Base-by-base conservation (phyloP, 2,329 filamentous ascomycete genomes). In the Emmonsiellopsis sp. region DNA sequence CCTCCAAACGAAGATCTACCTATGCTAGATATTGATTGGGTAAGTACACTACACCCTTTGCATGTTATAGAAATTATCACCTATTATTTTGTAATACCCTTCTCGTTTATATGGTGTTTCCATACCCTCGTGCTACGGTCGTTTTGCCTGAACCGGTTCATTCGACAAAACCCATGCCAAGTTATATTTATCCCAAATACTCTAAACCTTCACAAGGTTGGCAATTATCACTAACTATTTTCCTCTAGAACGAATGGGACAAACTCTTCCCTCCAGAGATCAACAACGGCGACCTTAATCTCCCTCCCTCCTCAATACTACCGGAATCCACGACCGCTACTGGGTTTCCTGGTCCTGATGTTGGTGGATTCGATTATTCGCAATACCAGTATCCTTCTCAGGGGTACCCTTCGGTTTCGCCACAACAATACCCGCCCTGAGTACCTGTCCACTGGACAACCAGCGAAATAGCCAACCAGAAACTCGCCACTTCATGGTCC, bases 1-100 rank as follows among this genome's bases (percentile, higher is more conserved):
- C 53, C 30, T 57, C 49, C 51, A 59, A 51, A 46, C 62, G 57
- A 63, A 52, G 55, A 64, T 59, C 52, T 68, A 30, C 58, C 69
- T 54, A 70, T 74, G 66, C 63, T 81, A 41, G 79, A 81, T 53
- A 80, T 86, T 58, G 82, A 87, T 59, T 86, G 83, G 83, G 83
- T 85, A 68, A 71, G 80, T 74, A 26, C 20, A 26, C 3, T 26
- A 26, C 20, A 26, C 20, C 20, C 20, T 26, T 26, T 26, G 20
- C 5, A 26, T 26, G 20, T 26, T 26, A 26, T 26, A 26, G 20
- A 26, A 26, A 5, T 26, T 26, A 26, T 26, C 3, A 26, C 20
- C 20, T 26, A 26, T 26, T 26, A 26, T 26, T 26, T 26, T 26
- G 20, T 26, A 26, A 26, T 26, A 1, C 20, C 20, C 5, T 26